Evolutionary conservation across 768 basidiomycete species (phyloP).

Genomic region (Mycena crocata): DNA sequence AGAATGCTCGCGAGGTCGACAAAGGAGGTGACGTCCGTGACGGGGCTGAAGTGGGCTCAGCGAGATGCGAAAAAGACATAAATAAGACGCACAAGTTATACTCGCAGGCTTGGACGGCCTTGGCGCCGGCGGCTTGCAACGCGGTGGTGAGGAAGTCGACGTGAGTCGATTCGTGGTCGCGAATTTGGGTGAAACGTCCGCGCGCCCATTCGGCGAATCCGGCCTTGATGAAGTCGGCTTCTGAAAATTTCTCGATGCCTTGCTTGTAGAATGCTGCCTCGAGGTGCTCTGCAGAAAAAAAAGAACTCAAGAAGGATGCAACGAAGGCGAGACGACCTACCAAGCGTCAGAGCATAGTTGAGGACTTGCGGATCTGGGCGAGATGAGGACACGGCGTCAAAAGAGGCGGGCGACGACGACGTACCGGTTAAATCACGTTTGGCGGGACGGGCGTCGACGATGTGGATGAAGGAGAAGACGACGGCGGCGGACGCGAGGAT

Average conservation of each 20-base stretch:
- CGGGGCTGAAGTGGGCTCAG: conserved; percentile 44
- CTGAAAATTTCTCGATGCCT: conserved; percentile 57
- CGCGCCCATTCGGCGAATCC: conserved; percentile 64
- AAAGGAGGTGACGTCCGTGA: conserved; percentile 57
- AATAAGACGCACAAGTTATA: conserved; percentile 45
- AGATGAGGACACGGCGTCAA: not conserved
- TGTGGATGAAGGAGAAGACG: not conserved
- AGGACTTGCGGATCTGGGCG: conserved; percentile 48
- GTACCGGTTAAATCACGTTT: conserved; percentile 16
- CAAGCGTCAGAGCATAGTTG: conserved; percentile 61
- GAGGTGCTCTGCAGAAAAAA: conserved; percentile 49
- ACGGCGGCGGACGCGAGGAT: conserved; percentile 3
- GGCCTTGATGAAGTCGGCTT: conserved; percentile 56
- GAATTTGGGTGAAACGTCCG: conserved; percentile 63
- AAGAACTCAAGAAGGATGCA: not conserved
- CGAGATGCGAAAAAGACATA: not conserved
- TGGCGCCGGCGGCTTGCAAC: conserved; percentile 41
- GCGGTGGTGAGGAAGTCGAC: conserved; percentile 49
- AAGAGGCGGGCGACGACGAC: not conserved
- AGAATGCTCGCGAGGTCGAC: conserved; percentile 57
- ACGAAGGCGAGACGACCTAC: not conserved
- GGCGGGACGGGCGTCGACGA: conserved; percentile 7
- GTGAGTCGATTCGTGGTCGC: conserved; percentile 66
- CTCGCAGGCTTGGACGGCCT: conserved; percentile 49
- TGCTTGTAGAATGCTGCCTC: conserved; percentile 58